Evolutionary conservation across 768 basidiomycete species (phyloP), one percentile per base, ranked within the genome.

Genomic region (Coprinopsis cinerea): DNA sequence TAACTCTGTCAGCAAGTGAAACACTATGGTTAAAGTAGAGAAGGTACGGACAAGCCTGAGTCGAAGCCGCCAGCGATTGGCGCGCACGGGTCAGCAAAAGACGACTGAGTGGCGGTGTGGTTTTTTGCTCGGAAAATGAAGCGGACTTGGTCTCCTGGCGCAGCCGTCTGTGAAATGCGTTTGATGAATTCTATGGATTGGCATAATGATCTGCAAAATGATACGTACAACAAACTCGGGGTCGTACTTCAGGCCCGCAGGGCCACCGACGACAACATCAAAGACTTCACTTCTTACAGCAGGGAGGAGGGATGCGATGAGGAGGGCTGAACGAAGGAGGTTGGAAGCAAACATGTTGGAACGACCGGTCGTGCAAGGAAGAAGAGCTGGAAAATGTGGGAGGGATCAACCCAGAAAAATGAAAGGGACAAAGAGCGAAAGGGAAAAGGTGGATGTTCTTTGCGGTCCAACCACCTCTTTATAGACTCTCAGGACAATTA

Each of bases 61-160:
- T 83, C 79, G 55, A 84, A 81, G 11, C 80, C 82, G 48, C 59
- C 66, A 0, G 58, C 45, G 9, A 64, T 43, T 4, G 63, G 64
- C 0, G 59, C 40, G 54, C 82, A 84, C 3, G 82, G 82, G 10
- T 56, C 62, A 0, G 59, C 64, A n/a, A 83, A 68, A 1, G 75
- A 64, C 4, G 78, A 81, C 53, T 81, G 81, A 1, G 79, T 81
- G 17, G 69, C 77, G 4, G 79, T 81, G 48, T 77, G 81, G 59
- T 82, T 83, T 57, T 78, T 74, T 61, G 76, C 74, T 55, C 68
- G 55, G 67, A 83, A 82, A 22, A 57, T 67, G 58, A 83, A 83
- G 34, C 60, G 44, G 24, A 82, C 65, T 4, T 59, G 58, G 53
- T 83, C 80, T 23, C 78, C 78, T 9, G 62, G 45, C 24, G 58